phyloP scores from a whole-genome alignment of 768 basidiomycete species.

The Crassisporium funariophilum region DNA sequence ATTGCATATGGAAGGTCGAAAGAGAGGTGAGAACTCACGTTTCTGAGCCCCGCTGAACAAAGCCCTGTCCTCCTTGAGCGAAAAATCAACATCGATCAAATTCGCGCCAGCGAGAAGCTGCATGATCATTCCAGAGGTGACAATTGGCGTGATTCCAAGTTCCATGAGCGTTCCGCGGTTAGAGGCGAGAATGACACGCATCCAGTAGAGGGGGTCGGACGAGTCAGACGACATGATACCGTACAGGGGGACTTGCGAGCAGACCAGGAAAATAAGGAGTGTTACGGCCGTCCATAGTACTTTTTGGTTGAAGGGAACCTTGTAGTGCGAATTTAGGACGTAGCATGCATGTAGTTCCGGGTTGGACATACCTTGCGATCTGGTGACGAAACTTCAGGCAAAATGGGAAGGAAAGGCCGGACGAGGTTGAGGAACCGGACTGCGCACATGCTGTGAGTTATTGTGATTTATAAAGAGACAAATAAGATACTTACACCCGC shows the following conservation, averaged over 20 bases:
- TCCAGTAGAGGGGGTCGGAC: conserved; percentile 99
- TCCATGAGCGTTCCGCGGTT: conserved; percentile 99
- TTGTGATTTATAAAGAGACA: conserved; percentile 3
- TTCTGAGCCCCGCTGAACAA: conserved; percentile 97
- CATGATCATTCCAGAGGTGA: conserved; percentile 99
- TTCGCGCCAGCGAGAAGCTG: conserved; percentile 97
- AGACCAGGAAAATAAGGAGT: conserved; percentile 98
- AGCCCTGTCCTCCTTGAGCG: conserved; percentile 94
- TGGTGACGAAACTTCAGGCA: conserved; percentile 97
- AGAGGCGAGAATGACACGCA: conserved; percentile 98
- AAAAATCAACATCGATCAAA: conserved; percentile 96
- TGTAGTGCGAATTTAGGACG: not conserved
- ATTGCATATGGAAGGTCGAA: not conserved
- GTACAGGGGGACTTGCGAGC: conserved; percentile 98
- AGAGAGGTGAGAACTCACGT: conserved; percentile 52
- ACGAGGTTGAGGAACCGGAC: conserved; percentile 98
- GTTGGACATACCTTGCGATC: conserved; percentile 79
- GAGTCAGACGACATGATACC: conserved; percentile 99
- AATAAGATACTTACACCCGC: conserved; percentile 66
- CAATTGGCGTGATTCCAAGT: conserved; percentile 95
- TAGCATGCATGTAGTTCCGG: not conserved
- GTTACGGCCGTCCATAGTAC: conserved; percentile 99
- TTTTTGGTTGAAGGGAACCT: conserved; percentile 99
- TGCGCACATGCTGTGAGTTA: conserved; percentile 31
- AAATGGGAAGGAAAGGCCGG: conserved; percentile 94